phyloP scores from a whole-genome alignment of 192 early-diverging fungal species.

The Dimargaris cristalligena region DNA sequence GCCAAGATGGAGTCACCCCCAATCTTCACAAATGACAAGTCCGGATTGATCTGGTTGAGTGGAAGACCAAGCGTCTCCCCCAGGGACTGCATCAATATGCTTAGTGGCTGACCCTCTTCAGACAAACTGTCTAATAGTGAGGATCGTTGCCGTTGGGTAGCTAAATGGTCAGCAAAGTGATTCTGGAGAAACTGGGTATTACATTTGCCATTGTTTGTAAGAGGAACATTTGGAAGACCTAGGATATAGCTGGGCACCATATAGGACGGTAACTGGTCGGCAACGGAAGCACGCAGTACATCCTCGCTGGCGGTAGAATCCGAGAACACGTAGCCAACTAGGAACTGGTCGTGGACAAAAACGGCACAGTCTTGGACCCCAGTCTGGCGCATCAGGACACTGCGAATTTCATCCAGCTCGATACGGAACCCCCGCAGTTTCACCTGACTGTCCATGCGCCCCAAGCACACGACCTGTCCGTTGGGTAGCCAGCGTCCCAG shows the following conservation, averaged over 20 bases:
- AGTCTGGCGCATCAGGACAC: too few relatives aligned
- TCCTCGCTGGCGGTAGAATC: too few relatives aligned
- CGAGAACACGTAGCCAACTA: slow-evolving; percentile 3
- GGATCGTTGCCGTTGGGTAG: too few relatives aligned
- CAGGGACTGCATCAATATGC: too few relatives aligned
- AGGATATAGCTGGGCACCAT: slow-evolving; percentile 5
- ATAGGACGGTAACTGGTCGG: not conserved
- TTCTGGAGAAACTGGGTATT: too few relatives aligned
- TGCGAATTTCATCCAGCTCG: slow-evolving; percentile 43
- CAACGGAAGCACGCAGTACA: not conserved
- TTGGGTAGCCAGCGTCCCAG: slow-evolving; percentile 38
- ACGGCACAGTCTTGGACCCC: not conserved
- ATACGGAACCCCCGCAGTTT: slow-evolving; percentile 54
- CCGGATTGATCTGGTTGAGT: too few relatives aligned
- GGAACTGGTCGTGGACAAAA: slow-evolving; percentile 3
- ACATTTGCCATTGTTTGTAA: not conserved
- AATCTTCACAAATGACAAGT: too few relatives aligned
- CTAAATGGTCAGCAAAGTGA: too few relatives aligned
- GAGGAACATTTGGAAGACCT: not conserved
- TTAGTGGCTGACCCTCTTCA: too few relatives aligned
- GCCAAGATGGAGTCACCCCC: too few relatives aligned
- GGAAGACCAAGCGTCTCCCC: too few relatives aligned
- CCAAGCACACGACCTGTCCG: slow-evolving; percentile 38
- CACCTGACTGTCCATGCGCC: slow-evolving; percentile 45
- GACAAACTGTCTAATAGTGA: too few relatives aligned